These are phyloP conservation scores for Trametes sp. DNA, from an alignment of 1,284 basidiomycete species.

Conservation along the genomic window DNA sequence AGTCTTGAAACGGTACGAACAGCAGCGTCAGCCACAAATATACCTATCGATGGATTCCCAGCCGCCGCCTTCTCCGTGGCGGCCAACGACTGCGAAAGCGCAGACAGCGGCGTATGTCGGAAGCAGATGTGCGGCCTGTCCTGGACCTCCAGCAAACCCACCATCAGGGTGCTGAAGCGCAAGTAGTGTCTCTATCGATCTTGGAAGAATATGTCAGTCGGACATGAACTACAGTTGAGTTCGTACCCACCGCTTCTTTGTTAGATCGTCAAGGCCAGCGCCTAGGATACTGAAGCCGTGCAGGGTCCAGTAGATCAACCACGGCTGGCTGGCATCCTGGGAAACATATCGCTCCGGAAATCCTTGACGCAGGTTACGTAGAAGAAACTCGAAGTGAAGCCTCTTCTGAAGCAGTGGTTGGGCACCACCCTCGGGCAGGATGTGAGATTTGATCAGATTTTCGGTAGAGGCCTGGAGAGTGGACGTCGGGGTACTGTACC, in stretches of 20 bases:
- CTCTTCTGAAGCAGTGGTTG: slow-evolving; percentile 56
- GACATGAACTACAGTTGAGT: too few relatives aligned
- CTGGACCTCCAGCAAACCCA: slow-evolving; percentile 92
- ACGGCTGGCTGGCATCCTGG: slow-evolving; percentile 92
- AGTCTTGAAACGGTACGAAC: neutral
- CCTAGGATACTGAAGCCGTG: slow-evolving; percentile 84
- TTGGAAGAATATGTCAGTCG: slow-evolving; percentile 37
- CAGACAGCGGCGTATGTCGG: slow-evolving; percentile 92
- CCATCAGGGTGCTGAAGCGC: slow-evolving; percentile 83
- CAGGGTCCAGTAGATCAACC: slow-evolving; percentile 92
- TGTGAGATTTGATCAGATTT: slow-evolving; percentile 58
- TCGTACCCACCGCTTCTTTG: slow-evolving; percentile 70
- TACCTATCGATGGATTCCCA: slow-evolving; percentile 87
- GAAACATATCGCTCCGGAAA: slow-evolving; percentile 80
- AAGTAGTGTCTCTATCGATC: slow-evolving; percentile 81
- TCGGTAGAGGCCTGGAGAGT: slow-evolving; percentile 74
- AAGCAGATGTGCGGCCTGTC: slow-evolving; percentile 89
- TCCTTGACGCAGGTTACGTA: slow-evolving; percentile 74
- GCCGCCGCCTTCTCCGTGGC: slow-evolving; percentile 75
- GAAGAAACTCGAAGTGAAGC: slow-evolving; percentile 73
- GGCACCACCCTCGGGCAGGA: slow-evolving; percentile 39
- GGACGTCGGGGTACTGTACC: slow-evolving; percentile 70
- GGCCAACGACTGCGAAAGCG: slow-evolving; percentile 84
- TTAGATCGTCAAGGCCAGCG: slow-evolving; percentile 77
- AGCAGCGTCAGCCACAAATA: too few relatives aligned